Evolutionary conservation across 177 flowering plant species (phyloP), one percentile per base, ranked within the genome.

Genomic region (Telopea speciosissima): DNA sequence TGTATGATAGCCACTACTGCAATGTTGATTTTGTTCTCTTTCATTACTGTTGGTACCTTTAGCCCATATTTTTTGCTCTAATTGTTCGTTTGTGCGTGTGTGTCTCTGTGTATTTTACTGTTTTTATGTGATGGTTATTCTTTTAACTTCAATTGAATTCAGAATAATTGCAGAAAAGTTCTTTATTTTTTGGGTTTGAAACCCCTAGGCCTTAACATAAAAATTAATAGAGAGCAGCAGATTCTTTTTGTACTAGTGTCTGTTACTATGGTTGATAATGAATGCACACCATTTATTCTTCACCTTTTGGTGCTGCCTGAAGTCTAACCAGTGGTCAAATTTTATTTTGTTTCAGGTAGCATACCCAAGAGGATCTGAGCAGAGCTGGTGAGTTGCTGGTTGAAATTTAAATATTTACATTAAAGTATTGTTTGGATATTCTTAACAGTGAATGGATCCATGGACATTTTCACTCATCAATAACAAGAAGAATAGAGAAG

Each of bases 291-390:
- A 45, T 45, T 45, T 45, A 45, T 14, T 45, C 49, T 44, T 45
- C 54, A 45, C 8, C 19, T 8, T 45, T 12, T 16, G 14, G 14
- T 72, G 70, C 72, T 21, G 45, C 68, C 60, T 54, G 19, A 52
- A 19, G 42, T 23, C 13, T 77, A 65, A 28, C 44, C 24, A 59
- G 16, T 66, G 54, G 54, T 67, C 58, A 21, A 9, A 62, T 61
- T 17, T 33, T 75, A n/a, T 61, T 49, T 33, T 68, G 61, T 79
- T 82, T 63, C 81, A 85, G 92, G 85, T 62, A 45, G 67, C 64
- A 22, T 70, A 75, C 54, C 70, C 78, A 62, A 76, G 85, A 74
- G 84, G 79, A 71, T 74, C 40, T 59, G 85, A 80, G 52, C 75
- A 73, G 66, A 49, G 63, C 22, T 6, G 78, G 88, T 86, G 49